Base-by-base conservation (phyloP, 2,329 filamentous ascomycete species). In the Clarireedia paspali region DNA sequence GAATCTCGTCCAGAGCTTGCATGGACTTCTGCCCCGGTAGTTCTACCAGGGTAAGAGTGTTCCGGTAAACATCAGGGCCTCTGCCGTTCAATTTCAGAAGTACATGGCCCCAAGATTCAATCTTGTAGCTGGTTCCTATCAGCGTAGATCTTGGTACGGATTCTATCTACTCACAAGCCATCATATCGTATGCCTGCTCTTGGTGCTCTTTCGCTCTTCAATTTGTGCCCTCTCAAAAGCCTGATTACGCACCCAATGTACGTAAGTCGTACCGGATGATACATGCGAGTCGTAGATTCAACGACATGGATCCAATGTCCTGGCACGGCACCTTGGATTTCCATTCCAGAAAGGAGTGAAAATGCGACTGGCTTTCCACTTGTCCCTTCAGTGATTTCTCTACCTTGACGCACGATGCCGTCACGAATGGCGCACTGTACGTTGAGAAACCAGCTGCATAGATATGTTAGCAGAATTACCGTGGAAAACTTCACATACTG, bases 401-500 rank as follows among this genome's bases (percentile, higher is more conserved):
- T 76, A 12, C 72, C 71, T 52, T 69, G 73, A 6, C 69, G 71
- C 7, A 81, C 73, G 17, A 83, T 77, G 20, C 80, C 79, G 61
- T 83, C 80, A 27, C 78, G 74, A 57, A 77, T 71, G 2, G 78
- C 80, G 60, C 79, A 82, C 38, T 77, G 74, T 34, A 82, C 70
- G 53, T 80, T 79, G 17, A 80, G 66, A 78, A 80, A 83, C 80
- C 77, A 84, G 55, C 80, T 83, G 53, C 9, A 47, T 14, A 20
- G 9, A n/a, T 7, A 12, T 6, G 46, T 70, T 51, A 68, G 67
- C 51, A 50, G 53, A 2, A 9, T 72, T 65, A 12, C 27, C 52
- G 1, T 7, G 26, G 14, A 12, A 6, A 47, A 46, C 9, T 34
- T 3, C 14, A 40, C 2, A 5, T 4, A 67, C 76, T 70, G 67